Percentiles rank a stretch among this genome's conserved stretches.
Evolutionary conservation across 352 stramenopile species (phyloP).

Genomic region (Phytophthora boehmeriae): DNA sequence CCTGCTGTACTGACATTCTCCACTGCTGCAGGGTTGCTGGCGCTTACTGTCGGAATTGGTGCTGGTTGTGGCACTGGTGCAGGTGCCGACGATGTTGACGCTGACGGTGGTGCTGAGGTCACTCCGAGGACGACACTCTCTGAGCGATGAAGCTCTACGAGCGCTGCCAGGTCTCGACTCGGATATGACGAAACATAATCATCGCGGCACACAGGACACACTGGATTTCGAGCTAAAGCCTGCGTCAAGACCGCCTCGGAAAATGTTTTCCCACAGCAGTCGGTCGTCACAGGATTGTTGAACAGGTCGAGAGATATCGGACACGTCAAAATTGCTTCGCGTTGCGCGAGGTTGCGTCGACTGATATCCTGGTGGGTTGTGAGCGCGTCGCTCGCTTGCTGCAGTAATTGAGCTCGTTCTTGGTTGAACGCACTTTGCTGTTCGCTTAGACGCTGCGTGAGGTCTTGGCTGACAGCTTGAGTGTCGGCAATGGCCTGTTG

Average conservation of each 20-base stretch:
- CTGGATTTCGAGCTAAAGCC: not conserved
- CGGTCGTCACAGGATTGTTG: conserved; percentile 12
- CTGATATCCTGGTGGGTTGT: not conserved
- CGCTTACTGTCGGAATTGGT: not conserved
- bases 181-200: not conserved
- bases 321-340: conserved; percentile 12
- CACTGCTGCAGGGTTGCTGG: not conserved
- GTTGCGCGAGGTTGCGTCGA: conserved; percentile 4
- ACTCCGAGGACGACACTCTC: conserved; percentile 1
- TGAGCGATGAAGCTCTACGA: conserved; percentile 22
- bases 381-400: conserved; percentile 7
- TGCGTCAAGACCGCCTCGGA: conserved; percentile 7
- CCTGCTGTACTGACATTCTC: not conserved
- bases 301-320: conserved; percentile 17
- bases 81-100: no score
- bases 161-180: conserved; percentile 14
- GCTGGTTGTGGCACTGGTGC: no score
- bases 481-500: not conserved
- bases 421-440: conserved; percentile 8
- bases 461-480: not conserved
- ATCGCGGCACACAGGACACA: conserved; percentile 13
- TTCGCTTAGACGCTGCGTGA: not conserved
- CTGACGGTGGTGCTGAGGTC: not conserved
- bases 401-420: conserved; percentile 11
- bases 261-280: conserved; percentile 20